Evolutionary conservation across 129 eudicot genomes (phyloP).

Genomic region (Escallonia herrerae): DNA sequence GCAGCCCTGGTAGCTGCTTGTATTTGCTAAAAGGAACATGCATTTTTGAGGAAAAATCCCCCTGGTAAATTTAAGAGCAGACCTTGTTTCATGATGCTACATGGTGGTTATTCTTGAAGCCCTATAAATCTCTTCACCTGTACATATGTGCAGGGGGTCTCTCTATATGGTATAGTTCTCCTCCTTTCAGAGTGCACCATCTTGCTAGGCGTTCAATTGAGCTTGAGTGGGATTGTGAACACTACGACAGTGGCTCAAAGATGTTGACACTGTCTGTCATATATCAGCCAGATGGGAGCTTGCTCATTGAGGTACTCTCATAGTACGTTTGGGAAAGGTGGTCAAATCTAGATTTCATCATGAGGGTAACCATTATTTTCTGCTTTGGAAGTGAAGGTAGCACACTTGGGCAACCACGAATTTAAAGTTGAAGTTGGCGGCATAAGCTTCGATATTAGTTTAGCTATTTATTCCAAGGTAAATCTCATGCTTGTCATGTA

Average conservation of each 20-base stretch:
- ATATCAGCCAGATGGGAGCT: conserved; percentile 67
- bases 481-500: conserved; percentile 4
- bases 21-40: conserved; percentile 57
- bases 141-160: conserved; percentile 42
- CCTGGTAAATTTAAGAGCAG: conserved; percentile 45
- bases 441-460: conserved; percentile 51
- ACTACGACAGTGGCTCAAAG: conserved; percentile 34
- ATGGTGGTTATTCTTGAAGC: conserved; percentile 9
- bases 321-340: not conserved
- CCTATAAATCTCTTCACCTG: conserved; percentile 10
- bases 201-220: conserved; percentile 48
- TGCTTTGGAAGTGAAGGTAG: conserved; percentile 49
- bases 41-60: conserved; percentile 31
- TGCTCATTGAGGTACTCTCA: conserved; percentile 61
- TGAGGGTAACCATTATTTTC: not conserved
- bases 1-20: conserved; percentile 89
- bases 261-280: conserved; percentile 38
- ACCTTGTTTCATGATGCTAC: not conserved
- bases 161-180: conserved; percentile 72
- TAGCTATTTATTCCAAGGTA: conserved; percentile 74
- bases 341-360: no score
- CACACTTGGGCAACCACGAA: conserved; percentile 53
- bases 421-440: conserved; percentile 78
- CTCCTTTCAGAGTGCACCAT: conserved; percentile 78
- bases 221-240: conserved; percentile 78